Evolutionary conservation across 352 stramenopile genomes (phyloP).

Genomic region (Saprolegnia parasitica): DNA sequence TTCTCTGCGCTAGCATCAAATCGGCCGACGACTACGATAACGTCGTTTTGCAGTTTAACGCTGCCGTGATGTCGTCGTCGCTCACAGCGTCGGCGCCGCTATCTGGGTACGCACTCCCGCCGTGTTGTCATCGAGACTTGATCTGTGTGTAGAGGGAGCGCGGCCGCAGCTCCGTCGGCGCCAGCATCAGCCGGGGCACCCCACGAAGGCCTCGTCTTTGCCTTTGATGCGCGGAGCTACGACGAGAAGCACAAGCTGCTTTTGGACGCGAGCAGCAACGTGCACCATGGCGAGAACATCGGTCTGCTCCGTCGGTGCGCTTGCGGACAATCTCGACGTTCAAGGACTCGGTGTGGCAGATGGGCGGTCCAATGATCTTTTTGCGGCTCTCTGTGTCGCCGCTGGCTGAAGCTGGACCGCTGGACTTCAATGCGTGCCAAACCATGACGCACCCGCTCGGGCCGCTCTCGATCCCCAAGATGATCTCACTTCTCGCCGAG

Average conservation of each 20-base stretch:
- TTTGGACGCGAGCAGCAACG: constrained; percentile 59
- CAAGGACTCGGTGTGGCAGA: constrained; percentile 62
- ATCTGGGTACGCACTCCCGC: constrained; percentile 23
- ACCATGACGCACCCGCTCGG: constrained; percentile 68
- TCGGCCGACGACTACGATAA: constrained; percentile 69
- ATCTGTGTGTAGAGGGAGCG: neutral
- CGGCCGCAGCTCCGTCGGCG: neutral
- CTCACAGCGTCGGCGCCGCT: constrained; percentile 37
- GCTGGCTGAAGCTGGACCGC: neutral
- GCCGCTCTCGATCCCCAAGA: constrained; percentile 60
- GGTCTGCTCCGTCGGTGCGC: constrained; percentile 40
- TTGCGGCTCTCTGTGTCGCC: constrained; percentile 55
- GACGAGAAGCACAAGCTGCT: constrained; percentile 42
- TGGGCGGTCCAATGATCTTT: constrained; percentile 57
- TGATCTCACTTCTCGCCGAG: constrained; percentile 71
- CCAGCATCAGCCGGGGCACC: constrained; percentile 23
- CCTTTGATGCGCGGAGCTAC: constrained; percentile 61
- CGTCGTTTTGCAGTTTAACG: constrained; percentile 73
- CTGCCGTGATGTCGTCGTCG: constrained; percentile 64
- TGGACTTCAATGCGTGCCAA: constrained; percentile 22
- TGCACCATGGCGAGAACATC: constrained; percentile 45
- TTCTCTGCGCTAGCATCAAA: constrained; percentile 59
- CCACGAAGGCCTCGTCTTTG: constrained; percentile 53
- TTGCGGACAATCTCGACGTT: constrained; percentile 61
- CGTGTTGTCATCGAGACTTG: constrained; percentile 17